Evolutionary conservation across 768 basidiomycete species (phyloP), one percentile per base, ranked within the genome.

Genomic region (Trametes maxima): DNA sequence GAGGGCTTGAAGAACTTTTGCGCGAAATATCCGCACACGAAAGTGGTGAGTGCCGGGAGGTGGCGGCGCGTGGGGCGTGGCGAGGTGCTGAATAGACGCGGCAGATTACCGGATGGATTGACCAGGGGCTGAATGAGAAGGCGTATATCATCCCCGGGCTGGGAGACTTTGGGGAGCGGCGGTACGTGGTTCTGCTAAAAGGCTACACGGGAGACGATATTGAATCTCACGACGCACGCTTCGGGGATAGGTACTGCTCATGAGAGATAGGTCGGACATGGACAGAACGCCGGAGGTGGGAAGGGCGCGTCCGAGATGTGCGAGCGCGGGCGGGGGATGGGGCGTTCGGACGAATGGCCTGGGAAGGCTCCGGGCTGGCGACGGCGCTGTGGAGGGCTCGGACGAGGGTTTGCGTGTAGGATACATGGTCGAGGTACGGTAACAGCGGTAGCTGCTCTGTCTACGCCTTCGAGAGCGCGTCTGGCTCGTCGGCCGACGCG

Each of bases 121-220:
- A 98, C 72, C 78, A 94, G 66, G 92, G 94, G 5, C 82, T 98
- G 53, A 95, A 98, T 67, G 92, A 92, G 59, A 92, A 89, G 72
- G 86, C 91, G 22, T 97, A 90, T 70, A 95, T 95, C 67, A 86
- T 95, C 57, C 94, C 94, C 8, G 94, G 95, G 28, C 79, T 98
- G n/a, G 95, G 95, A n/a, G 95, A 98, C 72, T 98, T 98, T 72
- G 95, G 95, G 53, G 95, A 96, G 72, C 78, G 92, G 71, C 87
- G 92, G 90, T 89, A 67, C 63, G 75, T 39, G 42, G 43, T 12
- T 1, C 37, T 19, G 42, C 42, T 28, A 19, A 6, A 24, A 4
- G 43, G 42, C 14, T 19, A 44, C 24, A 16, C 35, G 12, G 17
- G 8, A 28, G 1, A 28, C 3, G 13, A 11, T n/a, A 11, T 12